These are phyloP conservation scores for Salicornia ramosissima DNA, from an alignment of 148 eudicot genomes.

Conservation along the genomic window DNA sequence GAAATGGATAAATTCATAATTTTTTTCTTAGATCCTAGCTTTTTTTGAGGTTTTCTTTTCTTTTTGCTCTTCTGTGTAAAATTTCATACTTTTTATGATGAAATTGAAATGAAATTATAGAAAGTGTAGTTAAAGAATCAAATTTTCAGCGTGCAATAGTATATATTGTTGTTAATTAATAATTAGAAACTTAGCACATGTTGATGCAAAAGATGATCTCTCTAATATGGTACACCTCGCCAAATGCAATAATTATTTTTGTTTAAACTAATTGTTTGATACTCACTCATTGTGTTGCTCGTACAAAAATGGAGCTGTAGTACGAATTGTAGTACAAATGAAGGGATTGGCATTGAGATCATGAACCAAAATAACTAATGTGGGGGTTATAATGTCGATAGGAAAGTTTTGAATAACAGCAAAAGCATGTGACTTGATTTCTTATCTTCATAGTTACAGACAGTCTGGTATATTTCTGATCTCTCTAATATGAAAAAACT, in stretches of 20 bases:
- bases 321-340: not conserved
- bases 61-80: not conserved
- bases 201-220: slow-evolving; percentile 5
- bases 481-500: not conserved
- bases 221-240: not conserved
- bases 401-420: not conserved
- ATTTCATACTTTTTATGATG: not conserved
- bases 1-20: slow-evolving; percentile 1
- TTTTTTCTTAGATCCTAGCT: slow-evolving; percentile 2
- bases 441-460: not conserved
- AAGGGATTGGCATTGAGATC: not conserved
- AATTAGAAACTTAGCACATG: not conserved
- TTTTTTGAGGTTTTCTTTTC: not conserved
- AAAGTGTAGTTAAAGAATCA: slow-evolving; percentile 11
- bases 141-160: not conserved
- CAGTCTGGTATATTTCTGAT: not conserved
- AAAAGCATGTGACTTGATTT: not conserved
- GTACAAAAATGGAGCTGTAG: not conserved
- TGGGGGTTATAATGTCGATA: not conserved
- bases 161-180: not conserved
- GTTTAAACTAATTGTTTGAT: not conserved
- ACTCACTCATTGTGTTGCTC: not conserved
- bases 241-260: not conserved
- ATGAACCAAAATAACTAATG: not conserved
- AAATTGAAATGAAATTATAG: slow-evolving; percentile 11